Conservation (phyloP, 2,329 filamentous ascomycete genomes). For the Fusarium buharicum region DNA sequence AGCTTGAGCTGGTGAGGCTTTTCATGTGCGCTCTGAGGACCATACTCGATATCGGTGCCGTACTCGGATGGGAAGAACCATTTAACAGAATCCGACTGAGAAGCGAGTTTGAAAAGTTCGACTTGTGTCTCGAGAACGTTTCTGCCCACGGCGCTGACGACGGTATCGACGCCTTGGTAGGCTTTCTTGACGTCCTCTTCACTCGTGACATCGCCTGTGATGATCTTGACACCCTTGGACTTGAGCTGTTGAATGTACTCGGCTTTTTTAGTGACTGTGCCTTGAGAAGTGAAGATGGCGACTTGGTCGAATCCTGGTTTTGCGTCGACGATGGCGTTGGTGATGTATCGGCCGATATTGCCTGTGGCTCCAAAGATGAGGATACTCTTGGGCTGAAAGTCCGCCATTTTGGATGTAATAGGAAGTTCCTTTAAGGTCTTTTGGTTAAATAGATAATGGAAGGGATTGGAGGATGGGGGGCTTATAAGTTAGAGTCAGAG, state of each 20-base stretch:
- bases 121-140: conserved; percentile 70
- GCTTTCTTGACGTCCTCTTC: conserved; percentile 63
- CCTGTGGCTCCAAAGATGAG: conserved; percentile 55
- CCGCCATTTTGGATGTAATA: conserved; percentile 23
- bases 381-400: conserved; percentile 35
- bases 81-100: conserved; percentile 62
- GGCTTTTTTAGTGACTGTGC: conserved; percentile 32
- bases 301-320: conserved; percentile 50
- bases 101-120: conserved; percentile 69
- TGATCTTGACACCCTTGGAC: conserved; percentile 38
- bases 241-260: conserved; percentile 36
- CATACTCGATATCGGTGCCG: conserved; percentile 72
- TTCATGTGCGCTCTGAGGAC: conserved; percentile 66
- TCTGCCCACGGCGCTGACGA: conserved; percentile 73
- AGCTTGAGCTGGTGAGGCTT: conserved; percentile 77
- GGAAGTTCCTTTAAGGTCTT: no score
- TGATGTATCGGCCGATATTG: conserved; percentile 56
- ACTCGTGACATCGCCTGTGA: conserved; percentile 53
- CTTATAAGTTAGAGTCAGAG: conserved; percentile 10
- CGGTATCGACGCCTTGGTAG: conserved; percentile 70
- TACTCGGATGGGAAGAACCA: conserved; percentile 77
- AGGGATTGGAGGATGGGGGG: neutral
- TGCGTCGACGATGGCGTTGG: conserved; percentile 50
- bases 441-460: neutral
- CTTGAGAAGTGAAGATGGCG: conserved; percentile 49